phyloP scores from a whole-genome alignment of 768 basidiomycete genomes.

The Coprinopsis sp. region DNA sequence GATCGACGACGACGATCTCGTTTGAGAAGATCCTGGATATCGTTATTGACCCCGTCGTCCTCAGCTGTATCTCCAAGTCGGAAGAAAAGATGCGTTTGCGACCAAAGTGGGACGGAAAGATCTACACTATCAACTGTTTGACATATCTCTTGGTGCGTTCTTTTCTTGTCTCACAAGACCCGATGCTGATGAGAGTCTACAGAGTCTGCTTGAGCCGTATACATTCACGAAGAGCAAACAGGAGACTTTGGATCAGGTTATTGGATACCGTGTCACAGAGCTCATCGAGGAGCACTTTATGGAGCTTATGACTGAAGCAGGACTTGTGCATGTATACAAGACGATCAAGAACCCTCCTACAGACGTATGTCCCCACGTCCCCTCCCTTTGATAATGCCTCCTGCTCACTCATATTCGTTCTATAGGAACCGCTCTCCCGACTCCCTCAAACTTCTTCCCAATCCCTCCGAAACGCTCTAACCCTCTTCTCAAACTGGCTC shows the following conservation, averaged over 20 bases:
- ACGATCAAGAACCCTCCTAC: constrained; percentile 36
- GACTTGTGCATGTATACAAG: constrained; percentile 42
- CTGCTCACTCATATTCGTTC: neutral
- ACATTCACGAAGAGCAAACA: constrained; percentile 64
- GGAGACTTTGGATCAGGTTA: constrained; percentile 47
- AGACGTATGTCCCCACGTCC: constrained; percentile 32
- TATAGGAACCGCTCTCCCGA: constrained; percentile 65
- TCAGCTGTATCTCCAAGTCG: constrained; percentile 64
- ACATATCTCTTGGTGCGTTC: constrained; percentile 70
- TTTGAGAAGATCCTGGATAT: constrained; percentile 77
- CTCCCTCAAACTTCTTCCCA: constrained; percentile 61
- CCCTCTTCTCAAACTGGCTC: constrained; percentile 79
- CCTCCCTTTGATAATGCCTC: neutral
- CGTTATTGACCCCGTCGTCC: constrained; percentile 79
- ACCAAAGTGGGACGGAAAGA: constrained; percentile 71
- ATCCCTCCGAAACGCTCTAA: constrained; percentile 58
- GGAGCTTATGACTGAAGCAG: constrained; percentile 51
- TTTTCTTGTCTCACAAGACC: neutral
- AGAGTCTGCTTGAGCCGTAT: constrained; percentile 66
- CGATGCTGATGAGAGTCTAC: constrained; percentile 2
- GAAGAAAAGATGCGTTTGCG: constrained; percentile 56
- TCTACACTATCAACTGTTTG: constrained; percentile 85
- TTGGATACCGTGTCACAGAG: constrained; percentile 56
- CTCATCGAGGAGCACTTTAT: constrained; percentile 75
- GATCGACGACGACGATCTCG: constrained; percentile 24